Evolutionary conservation across 2,329 filamentous ascomycete genomes (phyloP).

Genomic region (Exserohilum rostratum): DNA sequence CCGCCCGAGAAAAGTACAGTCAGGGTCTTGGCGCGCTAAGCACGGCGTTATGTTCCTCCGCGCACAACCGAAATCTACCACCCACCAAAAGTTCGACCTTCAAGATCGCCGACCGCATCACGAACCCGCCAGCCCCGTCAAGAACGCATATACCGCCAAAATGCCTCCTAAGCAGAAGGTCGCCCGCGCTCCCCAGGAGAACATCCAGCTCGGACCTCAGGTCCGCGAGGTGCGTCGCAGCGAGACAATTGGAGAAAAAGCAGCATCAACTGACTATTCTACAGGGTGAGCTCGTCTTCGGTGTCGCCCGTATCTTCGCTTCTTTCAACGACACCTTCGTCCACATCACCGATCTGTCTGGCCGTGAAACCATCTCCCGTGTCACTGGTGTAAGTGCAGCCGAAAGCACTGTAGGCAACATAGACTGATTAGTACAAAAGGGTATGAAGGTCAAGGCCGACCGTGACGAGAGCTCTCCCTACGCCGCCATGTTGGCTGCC

Average conservation of each 20-base stretch:
- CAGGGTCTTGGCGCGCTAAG: constrained; percentile 19
- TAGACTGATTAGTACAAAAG: constrained; percentile 10
- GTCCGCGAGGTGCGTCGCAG: constrained; percentile 74
- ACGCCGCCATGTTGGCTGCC: constrained; percentile 99
- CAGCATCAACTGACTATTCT: constrained; percentile 26
- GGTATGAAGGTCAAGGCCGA: constrained; percentile 94
- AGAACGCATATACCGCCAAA: constrained; percentile 39
- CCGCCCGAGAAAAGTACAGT: constrained; percentile 29
- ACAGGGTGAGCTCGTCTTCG: constrained; percentile 93
- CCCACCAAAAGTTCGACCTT: constrained; percentile 26
- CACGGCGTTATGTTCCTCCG: constrained; percentile 19
- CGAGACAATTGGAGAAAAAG: constrained; percentile 5
- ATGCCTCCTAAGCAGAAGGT: constrained; percentile 93
- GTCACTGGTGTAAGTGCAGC: constrained; percentile 79
- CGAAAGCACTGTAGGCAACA: neutral
- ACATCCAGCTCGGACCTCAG: constrained; percentile 90
- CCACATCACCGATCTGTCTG: constrained; percentile 98
- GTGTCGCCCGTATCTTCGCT: constrained; percentile 97
- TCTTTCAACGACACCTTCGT: constrained; percentile 73
- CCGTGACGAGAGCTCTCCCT: constrained; percentile 99
- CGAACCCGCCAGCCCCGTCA: constrained; percentile 36
- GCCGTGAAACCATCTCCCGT: constrained; percentile 99
- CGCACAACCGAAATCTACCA: constrained; percentile 20
- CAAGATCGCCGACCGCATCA: constrained; percentile 29
- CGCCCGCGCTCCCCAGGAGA: constrained; percentile 83